Evolutionary conservation across 106 monocot genomes (phyloP), one percentile per base, ranked within the genome.

Genomic region (Allium fistulosum): DNA sequence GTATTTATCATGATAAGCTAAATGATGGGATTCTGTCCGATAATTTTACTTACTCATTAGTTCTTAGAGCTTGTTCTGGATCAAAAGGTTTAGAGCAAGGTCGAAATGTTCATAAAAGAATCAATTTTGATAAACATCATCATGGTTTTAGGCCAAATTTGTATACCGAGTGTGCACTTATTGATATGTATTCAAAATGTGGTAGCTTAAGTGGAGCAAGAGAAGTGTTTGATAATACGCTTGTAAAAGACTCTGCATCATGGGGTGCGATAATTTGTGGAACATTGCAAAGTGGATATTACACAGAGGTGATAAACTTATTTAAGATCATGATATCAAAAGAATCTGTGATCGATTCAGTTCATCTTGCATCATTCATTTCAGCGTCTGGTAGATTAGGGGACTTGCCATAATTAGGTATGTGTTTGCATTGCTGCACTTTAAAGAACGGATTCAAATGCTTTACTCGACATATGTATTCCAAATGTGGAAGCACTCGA

Each of bases 381-480:
- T 81, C 88, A 0, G 77, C 82, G 0, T 85, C 82, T 69, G 85
- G 88, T 2, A 79, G 82, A 59, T 13, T 85, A 37, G 76, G 74
- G 11, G 52, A 51, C 15, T 37, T 80, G 46, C 2, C 7, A 7
- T n/a, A n/a, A n/a, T 26, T 77, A 26, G 88, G 85, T 6, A 75
- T 72, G 82, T 74, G 66, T 17, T 45, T 89, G 74, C 82, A 89
- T 4, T 74, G 80, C 51, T 80, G 68, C 46, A 75, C 66, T 15
- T 7, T 89, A 2, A 85, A 69, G 55, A 66, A 50, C 46, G 85
- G 85, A 57, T 26, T 82, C 0, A 6, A 89, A 89, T 64, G 81
- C 88, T 10, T 27, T 85, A 51, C 76, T 88, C 12, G 88, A 88
- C 58, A 88, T n/a, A n/a, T 84, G 88, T 88, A 88, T 60, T 69